phyloP scores from a whole-genome alignment of 495 filamentous ascomycete genomes.

The Lentithecium fluviatile region DNA sequence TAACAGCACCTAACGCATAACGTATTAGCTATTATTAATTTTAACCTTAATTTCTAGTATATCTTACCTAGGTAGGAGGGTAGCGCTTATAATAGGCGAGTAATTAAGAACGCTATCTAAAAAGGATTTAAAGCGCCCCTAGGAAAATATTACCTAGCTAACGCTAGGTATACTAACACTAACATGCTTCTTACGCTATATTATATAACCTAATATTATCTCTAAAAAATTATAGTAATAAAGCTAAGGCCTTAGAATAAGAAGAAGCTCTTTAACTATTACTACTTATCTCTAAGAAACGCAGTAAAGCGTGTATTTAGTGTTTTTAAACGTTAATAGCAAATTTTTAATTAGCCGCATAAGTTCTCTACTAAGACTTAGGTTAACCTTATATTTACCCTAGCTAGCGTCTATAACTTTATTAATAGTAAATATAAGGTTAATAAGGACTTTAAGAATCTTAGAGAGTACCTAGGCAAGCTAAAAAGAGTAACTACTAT shows the following conservation, averaged over 20 bases:
- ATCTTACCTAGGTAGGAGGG: slow-evolving; percentile 8
- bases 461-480: background rate
- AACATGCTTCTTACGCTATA: background rate
- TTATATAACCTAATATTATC: background rate
- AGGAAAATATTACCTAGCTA: background rate
- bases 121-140: background rate
- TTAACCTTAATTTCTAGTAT: slow-evolving; percentile 1
- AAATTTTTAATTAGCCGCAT: slow-evolving; percentile 1
- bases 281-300: background rate
- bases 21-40: slow-evolving; percentile 3
- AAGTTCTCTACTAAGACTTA: background rate
- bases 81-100: background rate
- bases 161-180: no score
- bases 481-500: background rate
- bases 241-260: background rate
- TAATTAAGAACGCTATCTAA: background rate
- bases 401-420: slow-evolving; percentile 1
- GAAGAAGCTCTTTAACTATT: slow-evolving; percentile 3
- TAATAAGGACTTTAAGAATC: background rate
- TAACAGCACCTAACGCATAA: slow-evolving; percentile 1
- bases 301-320: slow-evolving; percentile 1
- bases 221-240: background rate
- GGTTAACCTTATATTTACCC: background rate
- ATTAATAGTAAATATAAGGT: background rate
- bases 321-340: slow-evolving; percentile 3